Conservation (phyloP, 441 rosid genomes). For the Dalechampia spathulata region DNA sequence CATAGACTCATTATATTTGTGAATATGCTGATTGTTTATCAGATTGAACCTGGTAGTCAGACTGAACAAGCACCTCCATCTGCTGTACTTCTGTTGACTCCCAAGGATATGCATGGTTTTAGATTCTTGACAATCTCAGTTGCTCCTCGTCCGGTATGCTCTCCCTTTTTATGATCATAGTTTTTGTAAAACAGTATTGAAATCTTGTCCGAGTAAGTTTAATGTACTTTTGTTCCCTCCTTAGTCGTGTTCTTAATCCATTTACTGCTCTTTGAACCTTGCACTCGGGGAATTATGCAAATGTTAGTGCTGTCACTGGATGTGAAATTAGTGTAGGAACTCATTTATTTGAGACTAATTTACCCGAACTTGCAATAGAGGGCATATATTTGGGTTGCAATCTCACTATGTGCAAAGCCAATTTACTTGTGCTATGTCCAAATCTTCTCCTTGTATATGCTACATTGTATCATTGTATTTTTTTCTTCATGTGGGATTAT, state of each 20-base stretch:
- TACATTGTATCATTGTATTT: too few relatives aligned
- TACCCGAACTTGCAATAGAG: too few relatives aligned
- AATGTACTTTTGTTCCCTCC: not conserved
- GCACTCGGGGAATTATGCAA: too few relatives aligned
- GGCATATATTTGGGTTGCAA: too few relatives aligned
- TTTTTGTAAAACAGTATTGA: constrained; percentile 4
- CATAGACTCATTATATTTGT: not conserved
- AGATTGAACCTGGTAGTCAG: constrained; percentile 98
- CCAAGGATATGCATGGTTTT: constrained; percentile 75
- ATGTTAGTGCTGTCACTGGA: too few relatives aligned
- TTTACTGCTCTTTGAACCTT: not conserved
- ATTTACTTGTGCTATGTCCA: too few relatives aligned
- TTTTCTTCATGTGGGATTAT: too few relatives aligned
- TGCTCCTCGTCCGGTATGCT: constrained; percentile 86
- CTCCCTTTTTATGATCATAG: constrained; percentile 7
- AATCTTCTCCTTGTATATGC: too few relatives aligned
- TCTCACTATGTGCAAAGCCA: too few relatives aligned
- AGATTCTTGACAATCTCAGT: constrained; percentile 89
- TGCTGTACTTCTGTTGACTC: constrained; percentile 62
- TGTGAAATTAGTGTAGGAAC: too few relatives aligned
- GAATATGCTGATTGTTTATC: constrained; percentile 23
- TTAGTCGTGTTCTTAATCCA: not conserved
- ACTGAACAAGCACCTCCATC: constrained; percentile 99
- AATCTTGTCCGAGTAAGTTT: constrained; percentile 8
- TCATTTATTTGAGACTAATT: too few relatives aligned